These are phyloP conservation scores for Aspergillus steynii DNA, from an alignment of 495 filamentous ascomycete species.

Conservation along the genomic window DNA sequence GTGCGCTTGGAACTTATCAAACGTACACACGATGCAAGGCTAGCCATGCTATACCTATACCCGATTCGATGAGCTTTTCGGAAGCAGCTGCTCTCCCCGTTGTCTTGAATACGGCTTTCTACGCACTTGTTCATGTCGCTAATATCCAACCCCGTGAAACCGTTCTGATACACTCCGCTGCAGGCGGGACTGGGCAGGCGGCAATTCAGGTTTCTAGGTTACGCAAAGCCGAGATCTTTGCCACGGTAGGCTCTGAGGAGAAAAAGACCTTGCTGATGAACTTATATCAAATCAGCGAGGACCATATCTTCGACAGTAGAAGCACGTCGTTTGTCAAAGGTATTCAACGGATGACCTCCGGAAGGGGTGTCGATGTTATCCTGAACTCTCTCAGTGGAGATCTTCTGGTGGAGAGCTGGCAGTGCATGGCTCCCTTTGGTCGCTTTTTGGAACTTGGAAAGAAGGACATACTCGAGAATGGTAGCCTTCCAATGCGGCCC, in stretches of 20 bases:
- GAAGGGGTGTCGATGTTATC: constrained; percentile 61
- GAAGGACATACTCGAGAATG: constrained; percentile 38
- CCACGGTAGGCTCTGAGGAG: constrained; percentile 57
- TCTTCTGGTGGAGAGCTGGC: constrained; percentile 38
- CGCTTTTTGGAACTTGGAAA: constrained; percentile 59
- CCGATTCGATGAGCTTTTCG: constrained; percentile 24
- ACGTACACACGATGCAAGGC: neutral
- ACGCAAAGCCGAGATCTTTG: constrained; percentile 59
- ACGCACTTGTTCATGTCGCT: constrained; percentile 47
- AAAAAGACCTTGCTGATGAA: constrained; percentile 58
- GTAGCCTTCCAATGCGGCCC: constrained; percentile 19
- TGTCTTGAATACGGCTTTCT: constrained; percentile 54
- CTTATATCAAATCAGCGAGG: constrained; percentile 42
- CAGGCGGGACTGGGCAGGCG: constrained; percentile 63
- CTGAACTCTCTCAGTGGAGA: constrained; percentile 56
- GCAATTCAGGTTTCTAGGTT: constrained; percentile 59
- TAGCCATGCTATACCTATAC: no score
- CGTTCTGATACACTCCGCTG: constrained; percentile 45
- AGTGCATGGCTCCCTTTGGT: constrained; percentile 53
- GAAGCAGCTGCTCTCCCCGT: constrained; percentile 57
- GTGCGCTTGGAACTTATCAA: neutral
- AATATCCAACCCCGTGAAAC: constrained; percentile 27
- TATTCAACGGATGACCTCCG: constrained; percentile 48
- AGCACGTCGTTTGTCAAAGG: constrained; percentile 48
- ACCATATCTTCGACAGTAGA: constrained; percentile 42